Evolutionary conservation across 2,329 filamentous ascomycete species (phyloP).

Genomic region (Phaeoacremonium minimum): DNA sequence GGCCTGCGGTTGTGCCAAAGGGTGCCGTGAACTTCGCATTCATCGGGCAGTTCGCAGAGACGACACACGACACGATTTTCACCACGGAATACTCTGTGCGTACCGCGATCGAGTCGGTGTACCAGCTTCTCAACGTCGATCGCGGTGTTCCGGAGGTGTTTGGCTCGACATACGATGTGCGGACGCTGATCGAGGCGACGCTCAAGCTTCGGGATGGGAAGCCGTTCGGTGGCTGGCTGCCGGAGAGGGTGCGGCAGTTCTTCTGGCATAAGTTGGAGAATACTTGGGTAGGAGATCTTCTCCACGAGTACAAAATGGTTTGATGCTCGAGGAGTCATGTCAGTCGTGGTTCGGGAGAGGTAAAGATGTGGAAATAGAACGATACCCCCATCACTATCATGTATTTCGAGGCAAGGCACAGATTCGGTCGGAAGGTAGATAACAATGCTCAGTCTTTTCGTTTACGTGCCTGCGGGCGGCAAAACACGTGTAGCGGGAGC

Average conservation of each 20-base stretch:
- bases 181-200: conserved; percentile 16
- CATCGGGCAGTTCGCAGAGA: conserved; percentile 36
- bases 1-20: conserved; percentile 30
- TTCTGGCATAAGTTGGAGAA: conserved; percentile 10
- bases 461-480: too few relatives aligned
- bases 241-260: conserved; percentile 10
- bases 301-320: conserved; percentile 11
- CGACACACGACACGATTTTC: conserved; percentile 29
- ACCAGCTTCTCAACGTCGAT: conserved; percentile 18
- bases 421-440: too few relatives aligned
- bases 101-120: conserved; percentile 29
- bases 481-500: too few relatives aligned
- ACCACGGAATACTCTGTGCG: conserved; percentile 31
- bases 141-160: conserved; percentile 21
- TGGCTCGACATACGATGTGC: conserved; percentile 18
- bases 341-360: too few relatives aligned
- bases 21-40: conserved; percentile 30
- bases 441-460: too few relatives aligned
- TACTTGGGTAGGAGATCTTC: conserved; percentile 10
- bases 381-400: too few relatives aligned
- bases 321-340: not conserved
- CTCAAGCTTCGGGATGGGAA: conserved; percentile 13
- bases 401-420: too few relatives aligned
- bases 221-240: conserved; percentile 12
- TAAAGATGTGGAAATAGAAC: too few relatives aligned